phyloP scores from a whole-genome alignment of 78 protist genomes.

The Dictyostelium intermedium region DNA sequence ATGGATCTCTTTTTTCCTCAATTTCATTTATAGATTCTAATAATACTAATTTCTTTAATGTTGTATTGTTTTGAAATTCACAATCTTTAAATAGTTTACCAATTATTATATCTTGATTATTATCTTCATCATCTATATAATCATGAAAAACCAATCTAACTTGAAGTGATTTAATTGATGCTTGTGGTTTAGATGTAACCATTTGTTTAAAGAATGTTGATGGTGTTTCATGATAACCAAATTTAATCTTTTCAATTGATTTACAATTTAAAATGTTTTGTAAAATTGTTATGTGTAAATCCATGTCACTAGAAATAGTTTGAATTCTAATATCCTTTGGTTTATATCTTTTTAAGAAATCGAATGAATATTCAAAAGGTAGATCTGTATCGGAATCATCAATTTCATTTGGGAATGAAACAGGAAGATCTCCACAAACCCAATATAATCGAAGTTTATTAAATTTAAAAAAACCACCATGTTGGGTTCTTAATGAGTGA shows the following conservation, averaged over 20 bases:
- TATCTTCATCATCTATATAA: no score
- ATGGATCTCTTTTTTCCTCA: not conserved
- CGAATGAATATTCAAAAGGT: not conserved
- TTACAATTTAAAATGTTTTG: not conserved
- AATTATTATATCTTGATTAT: no score
- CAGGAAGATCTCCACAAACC: not conserved
- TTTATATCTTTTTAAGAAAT: not conserved
- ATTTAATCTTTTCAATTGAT: not conserved
- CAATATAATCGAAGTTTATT: not conserved
- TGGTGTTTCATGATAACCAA: not conserved
- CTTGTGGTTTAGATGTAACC: not conserved
- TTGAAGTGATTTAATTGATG: not conserved
- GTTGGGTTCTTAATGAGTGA: not conserved
- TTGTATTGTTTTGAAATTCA: not conserved
- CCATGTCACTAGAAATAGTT: not conserved
- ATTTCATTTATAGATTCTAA: no score
- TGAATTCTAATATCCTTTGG: not conserved
- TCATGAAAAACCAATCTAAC: not conserved
- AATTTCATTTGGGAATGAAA: not conserved
- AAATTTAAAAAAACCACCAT: not conserved
- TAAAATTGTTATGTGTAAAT: not conserved
- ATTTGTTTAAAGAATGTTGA: not conserved
- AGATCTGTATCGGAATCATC: not conserved
- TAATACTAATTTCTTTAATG: not conserved
- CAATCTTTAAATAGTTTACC: not conserved